phyloP scores from a whole-genome alignment of 371 early-diverging fungal species.

The Circinella umbellata region DNA sequence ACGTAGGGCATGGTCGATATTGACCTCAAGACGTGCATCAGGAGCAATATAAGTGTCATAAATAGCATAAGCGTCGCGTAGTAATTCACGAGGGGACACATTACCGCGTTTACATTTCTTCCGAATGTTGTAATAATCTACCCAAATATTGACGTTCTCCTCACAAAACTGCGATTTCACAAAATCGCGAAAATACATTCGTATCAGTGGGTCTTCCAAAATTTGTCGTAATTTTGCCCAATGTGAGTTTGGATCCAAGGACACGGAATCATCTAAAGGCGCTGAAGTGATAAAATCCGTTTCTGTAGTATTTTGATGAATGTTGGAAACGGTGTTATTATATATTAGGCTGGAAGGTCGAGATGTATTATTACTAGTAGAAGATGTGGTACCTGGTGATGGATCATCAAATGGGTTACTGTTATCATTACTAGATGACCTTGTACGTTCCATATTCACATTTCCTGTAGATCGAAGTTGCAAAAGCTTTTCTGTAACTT shows the following conservation, averaged over 20 bases:
- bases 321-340: neutral
- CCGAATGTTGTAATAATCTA: slow-evolving; percentile 51
- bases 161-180: slow-evolving; percentile 62
- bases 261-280: slow-evolving; percentile 9
- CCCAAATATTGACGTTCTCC: slow-evolving; percentile 65
- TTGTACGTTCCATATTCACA: neutral
- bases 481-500: slow-evolving; percentile 18
- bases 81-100: slow-evolving; percentile 41
- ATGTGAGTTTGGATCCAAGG: slow-evolving; percentile 19
- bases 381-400: slow-evolving; percentile 3
- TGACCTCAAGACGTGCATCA: slow-evolving; percentile 60
- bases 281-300: slow-evolving; percentile 22
- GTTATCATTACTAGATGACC: neutral
- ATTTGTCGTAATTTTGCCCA: slow-evolving; percentile 56
- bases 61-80: slow-evolving; percentile 63
- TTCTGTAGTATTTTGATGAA: neutral
- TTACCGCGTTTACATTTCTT: slow-evolving; percentile 38
- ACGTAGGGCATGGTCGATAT: slow-evolving; percentile 54
- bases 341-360: slow-evolving; percentile 18
- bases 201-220: slow-evolving; percentile 57
- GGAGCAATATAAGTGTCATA: slow-evolving; percentile 65
- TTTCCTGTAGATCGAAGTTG: slow-evolving; percentile 19
- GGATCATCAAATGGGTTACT: slow-evolving; percentile 8
- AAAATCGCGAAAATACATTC: slow-evolving; percentile 67
- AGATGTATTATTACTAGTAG: neutral